These are phyloP conservation scores for Pseudocercospora eumusae DNA, from an alignment of 2,329 filamentous ascomycete genomes.

Conservation along the genomic window DNA sequence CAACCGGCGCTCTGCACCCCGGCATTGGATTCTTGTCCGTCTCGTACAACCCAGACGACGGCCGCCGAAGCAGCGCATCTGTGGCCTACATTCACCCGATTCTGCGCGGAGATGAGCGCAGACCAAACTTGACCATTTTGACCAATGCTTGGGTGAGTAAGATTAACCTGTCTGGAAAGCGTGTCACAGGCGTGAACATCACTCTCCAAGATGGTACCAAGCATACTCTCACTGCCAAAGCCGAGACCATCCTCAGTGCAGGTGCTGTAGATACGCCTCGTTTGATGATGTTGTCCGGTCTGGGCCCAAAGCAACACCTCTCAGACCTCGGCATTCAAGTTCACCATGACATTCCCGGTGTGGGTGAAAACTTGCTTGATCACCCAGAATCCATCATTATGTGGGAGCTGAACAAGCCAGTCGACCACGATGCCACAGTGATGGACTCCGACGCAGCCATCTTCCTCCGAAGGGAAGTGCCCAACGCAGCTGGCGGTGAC, in stretches of 20 bases:
- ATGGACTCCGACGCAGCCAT: slow-evolving; percentile 90
- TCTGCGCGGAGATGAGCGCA: slow-evolving; percentile 76
- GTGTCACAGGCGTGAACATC: slow-evolving; percentile 72
- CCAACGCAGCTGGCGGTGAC: slow-evolving; percentile 68
- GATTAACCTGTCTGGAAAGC: slow-evolving; percentile 69
- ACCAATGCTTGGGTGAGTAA: slow-evolving; percentile 87
- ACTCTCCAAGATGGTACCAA: slow-evolving; percentile 62
- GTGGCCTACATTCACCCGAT: slow-evolving; percentile 94
- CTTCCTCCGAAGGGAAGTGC: slow-evolving; percentile 76
- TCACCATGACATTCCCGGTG: slow-evolving; percentile 61
- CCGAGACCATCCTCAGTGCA: slow-evolving; percentile 77
- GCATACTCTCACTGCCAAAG: slow-evolving; percentile 60
- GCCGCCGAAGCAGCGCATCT: slow-evolving; percentile 78
- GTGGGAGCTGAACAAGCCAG: slow-evolving; percentile 78
- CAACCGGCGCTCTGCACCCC: slow-evolving; percentile 69
- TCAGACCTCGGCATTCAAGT: slow-evolving; percentile 53
- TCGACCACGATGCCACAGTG: slow-evolving; percentile 77
- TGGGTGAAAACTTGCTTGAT: slow-evolving; percentile 65
- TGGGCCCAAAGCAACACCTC: slow-evolving; percentile 53
- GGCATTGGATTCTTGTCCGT: slow-evolving; percentile 90
- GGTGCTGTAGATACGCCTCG: slow-evolving; percentile 81
- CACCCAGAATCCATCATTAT: slow-evolving; percentile 68
- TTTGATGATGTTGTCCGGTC: slow-evolving; percentile 56
- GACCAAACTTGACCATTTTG: slow-evolving; percentile 80
- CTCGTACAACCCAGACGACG: slow-evolving; percentile 86